Evolutionary conservation across 1,284 basidiomycete species (phyloP).

Genomic region (Papiliotrema flavescens): DNA sequence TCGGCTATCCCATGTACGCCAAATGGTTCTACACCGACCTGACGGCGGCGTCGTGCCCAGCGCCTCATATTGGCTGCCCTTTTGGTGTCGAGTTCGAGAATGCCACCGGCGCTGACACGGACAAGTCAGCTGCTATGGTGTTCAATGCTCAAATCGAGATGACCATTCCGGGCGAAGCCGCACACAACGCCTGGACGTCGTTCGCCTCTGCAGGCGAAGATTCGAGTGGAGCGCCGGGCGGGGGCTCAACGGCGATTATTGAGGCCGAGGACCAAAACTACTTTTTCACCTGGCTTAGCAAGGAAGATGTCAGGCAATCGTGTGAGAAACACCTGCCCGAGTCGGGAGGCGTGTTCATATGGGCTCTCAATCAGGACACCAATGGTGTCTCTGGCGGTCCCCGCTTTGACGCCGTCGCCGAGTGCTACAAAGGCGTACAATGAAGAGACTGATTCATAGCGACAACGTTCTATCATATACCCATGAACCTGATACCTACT

Average conservation of each 20-base stretch:
- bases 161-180: not conserved
- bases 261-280: too few species aligned
- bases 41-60: constrained; percentile 3
- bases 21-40: constrained; percentile 29
- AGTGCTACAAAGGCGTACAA: too few species aligned
- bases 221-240: too few species aligned
- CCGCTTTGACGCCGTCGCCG: constrained; percentile 12
- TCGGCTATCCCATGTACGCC: constrained; percentile 33
- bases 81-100: constrained; percentile 13
- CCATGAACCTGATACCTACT: too few species aligned
- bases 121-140: constrained; percentile 12
- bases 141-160: constrained; percentile 17
- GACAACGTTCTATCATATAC: too few species aligned
- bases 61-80: constrained; percentile 18
- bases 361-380: constrained; percentile 24
- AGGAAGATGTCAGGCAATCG: constrained; percentile 13
- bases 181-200: not conserved
- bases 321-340: constrained; percentile 17
- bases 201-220: too few species aligned
- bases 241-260: too few species aligned
- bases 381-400: constrained; percentile 10
- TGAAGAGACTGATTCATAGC: too few species aligned
- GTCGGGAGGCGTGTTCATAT: constrained; percentile 25
- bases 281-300: constrained; percentile 29
- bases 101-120: constrained; percentile 10